Percentiles rank a stretch among this genome's conserved stretches.
Evolutionary conservation across 2,329 filamentous ascomycete species (phyloP).

Genomic region (Phyllosticta ampelicida): DNA sequence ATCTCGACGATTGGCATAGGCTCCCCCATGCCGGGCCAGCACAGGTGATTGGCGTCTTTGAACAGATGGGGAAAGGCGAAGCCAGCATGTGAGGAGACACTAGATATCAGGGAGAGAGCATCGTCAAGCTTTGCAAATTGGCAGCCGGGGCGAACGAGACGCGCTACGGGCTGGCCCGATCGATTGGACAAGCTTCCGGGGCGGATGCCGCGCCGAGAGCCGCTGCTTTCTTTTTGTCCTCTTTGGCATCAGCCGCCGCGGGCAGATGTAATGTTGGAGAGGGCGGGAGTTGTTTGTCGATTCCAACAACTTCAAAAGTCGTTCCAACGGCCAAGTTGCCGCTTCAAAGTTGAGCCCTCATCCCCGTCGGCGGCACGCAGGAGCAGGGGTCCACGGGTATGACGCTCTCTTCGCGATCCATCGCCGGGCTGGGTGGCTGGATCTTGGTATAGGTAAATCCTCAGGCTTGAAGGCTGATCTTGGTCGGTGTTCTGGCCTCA

Average conservation of each 20-base stretch:
- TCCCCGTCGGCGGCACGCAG: neutral
- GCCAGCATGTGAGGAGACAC: neutral
- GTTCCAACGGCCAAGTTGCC: neutral
- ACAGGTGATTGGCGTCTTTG: neutral
- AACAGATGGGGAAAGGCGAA: neutral
- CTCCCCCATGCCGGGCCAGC: constrained; percentile 3
- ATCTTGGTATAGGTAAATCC: neutral
- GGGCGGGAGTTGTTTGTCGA: neutral
- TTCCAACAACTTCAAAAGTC: neutral
- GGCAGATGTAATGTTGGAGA: neutral
- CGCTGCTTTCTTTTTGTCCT: neutral
- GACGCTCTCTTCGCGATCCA: neutral
- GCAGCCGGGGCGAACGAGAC: neutral
- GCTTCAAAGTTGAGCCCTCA: neutral
- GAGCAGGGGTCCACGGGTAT: neutral
- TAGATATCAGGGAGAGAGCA: neutral
- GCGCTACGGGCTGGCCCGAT: neutral
- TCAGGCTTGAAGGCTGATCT: neutral
- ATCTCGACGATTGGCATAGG: constrained; percentile 9
- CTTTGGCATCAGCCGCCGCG: neutral
- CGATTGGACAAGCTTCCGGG: neutral
- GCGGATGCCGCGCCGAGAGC: neutral
- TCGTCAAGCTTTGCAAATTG: neutral
- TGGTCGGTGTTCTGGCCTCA: neutral
- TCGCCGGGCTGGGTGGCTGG: neutral